Conservation (phyloP, 1,284 basidiomycete species). For the Apiotrichum veenhuisii region DNA sequence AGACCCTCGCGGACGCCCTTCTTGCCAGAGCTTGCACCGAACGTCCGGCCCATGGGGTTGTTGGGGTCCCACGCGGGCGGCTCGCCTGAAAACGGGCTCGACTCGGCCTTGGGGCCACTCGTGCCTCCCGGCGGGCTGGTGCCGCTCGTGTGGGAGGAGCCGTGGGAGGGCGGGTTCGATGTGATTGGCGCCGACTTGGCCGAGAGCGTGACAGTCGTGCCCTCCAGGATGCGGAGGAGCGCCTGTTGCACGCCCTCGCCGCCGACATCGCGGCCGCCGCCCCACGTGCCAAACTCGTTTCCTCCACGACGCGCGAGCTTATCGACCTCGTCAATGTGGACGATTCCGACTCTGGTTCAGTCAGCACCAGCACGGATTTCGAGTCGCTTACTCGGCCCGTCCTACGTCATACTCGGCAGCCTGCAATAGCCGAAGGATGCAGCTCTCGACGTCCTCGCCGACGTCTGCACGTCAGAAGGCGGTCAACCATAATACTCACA, state of each 20-base stretch:
- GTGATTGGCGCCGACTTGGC: conserved; percentile 55
- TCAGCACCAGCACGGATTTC: not conserved
- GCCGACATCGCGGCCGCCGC: conserved; percentile 77
- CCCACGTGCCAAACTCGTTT: conserved; percentile 53
- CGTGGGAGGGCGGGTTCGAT: conserved; percentile 48
- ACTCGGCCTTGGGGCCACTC: conserved; percentile 23
- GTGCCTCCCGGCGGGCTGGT: conserved; percentile 1
- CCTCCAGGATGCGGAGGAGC: conserved; percentile 88
- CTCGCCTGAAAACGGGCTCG: conserved; percentile 21
- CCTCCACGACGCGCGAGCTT: conserved; percentile 73
- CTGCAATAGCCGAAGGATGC: conserved; percentile 77
- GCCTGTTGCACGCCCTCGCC: conserved; percentile 95
- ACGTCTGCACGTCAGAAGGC: conserved; percentile 61
- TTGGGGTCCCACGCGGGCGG: conserved; percentile 42
- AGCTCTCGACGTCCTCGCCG: conserved; percentile 89
- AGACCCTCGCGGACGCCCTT: conserved; percentile 45
- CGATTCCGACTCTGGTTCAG: conserved; percentile 69
- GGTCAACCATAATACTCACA: conserved; percentile 32
- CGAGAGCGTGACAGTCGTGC: conserved; percentile 69
- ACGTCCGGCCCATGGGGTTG: conserved; percentile 37
- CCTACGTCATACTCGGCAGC: conserved; percentile 81
- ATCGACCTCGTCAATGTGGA: conserved; percentile 95
- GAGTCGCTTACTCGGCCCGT: conserved; percentile 51
- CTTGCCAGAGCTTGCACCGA: conserved; percentile 31
- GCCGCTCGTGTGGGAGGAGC: conserved; percentile 8